Percentiles rank a stretch among this genome's conserved stretches.
phyloP scores from a whole-genome alignment of 2,329 filamentous ascomycete species.

The Paraphoma sp. region DNA sequence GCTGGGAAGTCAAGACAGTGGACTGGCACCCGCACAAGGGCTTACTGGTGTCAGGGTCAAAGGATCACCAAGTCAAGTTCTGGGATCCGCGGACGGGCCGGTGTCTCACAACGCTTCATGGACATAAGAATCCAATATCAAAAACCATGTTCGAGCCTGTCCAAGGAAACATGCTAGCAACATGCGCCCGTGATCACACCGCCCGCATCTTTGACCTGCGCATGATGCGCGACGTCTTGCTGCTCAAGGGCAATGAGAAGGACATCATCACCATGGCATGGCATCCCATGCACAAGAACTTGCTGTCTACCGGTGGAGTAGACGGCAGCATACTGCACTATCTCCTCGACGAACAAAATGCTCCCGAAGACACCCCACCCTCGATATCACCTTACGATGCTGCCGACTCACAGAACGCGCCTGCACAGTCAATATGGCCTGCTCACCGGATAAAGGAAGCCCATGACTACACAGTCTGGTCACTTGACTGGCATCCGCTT shows the following conservation, averaged over 20 bases:
- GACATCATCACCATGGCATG: constrained; percentile 91
- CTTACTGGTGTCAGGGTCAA: constrained; percentile 91
- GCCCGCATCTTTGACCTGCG: constrained; percentile 92
- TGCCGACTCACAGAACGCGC: constrained; percentile 77
- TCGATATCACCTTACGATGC: constrained; percentile 85
- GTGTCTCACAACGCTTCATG: constrained; percentile 91
- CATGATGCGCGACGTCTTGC: constrained; percentile 97
- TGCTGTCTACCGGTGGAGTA: constrained; percentile 88
- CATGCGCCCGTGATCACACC: constrained; percentile 90
- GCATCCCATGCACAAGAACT: constrained; percentile 89
- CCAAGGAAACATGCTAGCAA: constrained; percentile 84
- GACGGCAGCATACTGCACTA: constrained; percentile 93
- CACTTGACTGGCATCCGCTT: constrained; percentile 95
- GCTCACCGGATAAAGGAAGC: constrained; percentile 87
- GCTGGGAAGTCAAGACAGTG: constrained; percentile 96
- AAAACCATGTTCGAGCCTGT: constrained; percentile 90
- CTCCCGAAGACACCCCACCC: constrained; percentile 73
- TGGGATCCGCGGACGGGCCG: constrained; percentile 95
- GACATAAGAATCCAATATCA: constrained; percentile 96
- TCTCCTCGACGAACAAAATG: constrained; percentile 92
- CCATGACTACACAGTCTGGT: constrained; percentile 96
- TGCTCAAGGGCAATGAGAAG: constrained; percentile 94
- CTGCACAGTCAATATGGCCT: constrained; percentile 89
- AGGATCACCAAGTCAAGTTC: constrained; percentile 95
- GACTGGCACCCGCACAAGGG: constrained; percentile 98